Evolutionary conservation across 208 protist genomes (phyloP).

Genomic region (Leishmania aethiopica): DNA sequence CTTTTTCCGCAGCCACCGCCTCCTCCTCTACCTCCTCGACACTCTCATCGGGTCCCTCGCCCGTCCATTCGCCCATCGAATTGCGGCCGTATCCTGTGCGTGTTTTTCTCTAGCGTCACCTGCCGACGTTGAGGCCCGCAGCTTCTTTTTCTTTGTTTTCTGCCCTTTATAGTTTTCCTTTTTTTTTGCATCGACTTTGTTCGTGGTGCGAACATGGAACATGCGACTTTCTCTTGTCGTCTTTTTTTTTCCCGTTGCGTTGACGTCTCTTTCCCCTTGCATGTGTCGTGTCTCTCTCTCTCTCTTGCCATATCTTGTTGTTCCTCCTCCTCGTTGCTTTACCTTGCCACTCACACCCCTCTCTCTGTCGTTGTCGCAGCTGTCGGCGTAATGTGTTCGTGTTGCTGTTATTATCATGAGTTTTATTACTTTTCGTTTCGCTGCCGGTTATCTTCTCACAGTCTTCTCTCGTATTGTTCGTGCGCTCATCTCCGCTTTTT

Average conservation of each 20-base stretch:
- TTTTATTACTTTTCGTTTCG: slow-evolving; percentile 3
- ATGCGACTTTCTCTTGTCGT: not conserved
- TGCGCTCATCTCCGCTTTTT: not conserved
- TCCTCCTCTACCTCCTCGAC: not conserved
- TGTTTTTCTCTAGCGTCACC: not conserved
- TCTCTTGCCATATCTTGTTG: not conserved
- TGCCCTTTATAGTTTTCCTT: not conserved
- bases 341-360: not conserved
- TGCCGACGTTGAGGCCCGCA: not conserved
- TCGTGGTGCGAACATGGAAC: not conserved
- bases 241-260: not conserved
- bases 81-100: not conserved
- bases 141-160: not conserved
- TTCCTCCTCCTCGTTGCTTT: not conserved
- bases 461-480: not conserved
- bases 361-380: slow-evolving; percentile 2
- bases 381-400: not conserved
- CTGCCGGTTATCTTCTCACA: not conserved
- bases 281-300: not conserved
- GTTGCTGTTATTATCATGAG: slow-evolving; percentile 3
- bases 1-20: not conserved
- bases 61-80: not conserved
- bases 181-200: not conserved
- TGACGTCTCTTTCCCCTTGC: not conserved
- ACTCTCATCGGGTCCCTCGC: no score